Evolutionary conservation across 2,329 filamentous ascomycete genomes (phyloP).

Genomic region (Phialophora chinensis): DNA sequence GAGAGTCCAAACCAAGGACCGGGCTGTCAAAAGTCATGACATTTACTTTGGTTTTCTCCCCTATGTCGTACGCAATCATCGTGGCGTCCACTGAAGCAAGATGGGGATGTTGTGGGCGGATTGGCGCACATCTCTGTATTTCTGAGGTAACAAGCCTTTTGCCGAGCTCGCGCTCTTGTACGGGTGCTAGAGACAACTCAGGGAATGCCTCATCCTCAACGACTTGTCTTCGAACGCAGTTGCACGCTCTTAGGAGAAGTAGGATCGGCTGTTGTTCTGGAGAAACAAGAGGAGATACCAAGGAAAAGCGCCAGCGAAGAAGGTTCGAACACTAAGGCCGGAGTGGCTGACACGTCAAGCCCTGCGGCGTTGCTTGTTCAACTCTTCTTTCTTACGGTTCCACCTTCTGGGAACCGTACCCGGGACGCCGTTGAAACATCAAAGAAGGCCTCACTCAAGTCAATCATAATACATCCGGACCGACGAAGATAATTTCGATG

Average conservation of each 20-base stretch:
- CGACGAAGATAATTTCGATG: background rate
- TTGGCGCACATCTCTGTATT: background rate
- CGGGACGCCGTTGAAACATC: background rate
- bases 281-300: background rate
- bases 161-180: background rate
- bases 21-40: background rate
- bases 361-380: slow-evolving; percentile 6
- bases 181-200: background rate
- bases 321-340: background rate
- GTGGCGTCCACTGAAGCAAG: background rate
- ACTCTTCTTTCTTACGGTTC: background rate
- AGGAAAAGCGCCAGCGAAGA: background rate
- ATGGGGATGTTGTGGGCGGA: background rate
- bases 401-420: background rate
- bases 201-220: background rate
- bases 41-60: background rate
- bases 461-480: background rate
- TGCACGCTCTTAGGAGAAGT: background rate
- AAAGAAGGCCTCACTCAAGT: background rate
- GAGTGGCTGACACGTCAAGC: background rate
- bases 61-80: background rate
- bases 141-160: background rate
- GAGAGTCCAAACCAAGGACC: background rate
- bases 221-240: background rate
- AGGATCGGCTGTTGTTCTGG: background rate